These are phyloP conservation scores for Botrytis elliptica DNA, from an alignment of 2,329 filamentous ascomycete species.

Conservation along the genomic window DNA sequence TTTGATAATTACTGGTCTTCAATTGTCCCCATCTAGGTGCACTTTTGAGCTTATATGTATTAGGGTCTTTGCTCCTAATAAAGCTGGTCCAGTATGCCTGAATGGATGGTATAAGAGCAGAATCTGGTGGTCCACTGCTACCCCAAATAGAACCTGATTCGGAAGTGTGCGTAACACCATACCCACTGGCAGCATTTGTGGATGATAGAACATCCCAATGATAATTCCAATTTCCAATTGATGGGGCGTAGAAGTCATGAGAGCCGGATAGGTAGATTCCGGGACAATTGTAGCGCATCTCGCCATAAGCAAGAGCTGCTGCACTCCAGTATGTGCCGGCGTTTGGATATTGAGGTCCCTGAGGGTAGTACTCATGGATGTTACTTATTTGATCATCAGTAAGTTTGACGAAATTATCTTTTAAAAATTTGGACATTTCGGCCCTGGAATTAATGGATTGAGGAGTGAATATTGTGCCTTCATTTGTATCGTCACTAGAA, in stretches of 20 bases:
- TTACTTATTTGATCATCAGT: slow-evolving; percentile 48
- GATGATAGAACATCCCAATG: slow-evolving; percentile 60
- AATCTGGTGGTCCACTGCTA: slow-evolving; percentile 41
- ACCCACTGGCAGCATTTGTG: slow-evolving; percentile 49
- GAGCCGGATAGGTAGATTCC: slow-evolving; percentile 50
- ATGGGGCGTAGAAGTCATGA: slow-evolving; percentile 29
- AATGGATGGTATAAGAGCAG: slow-evolving; percentile 45
- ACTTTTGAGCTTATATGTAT: slow-evolving; percentile 47
- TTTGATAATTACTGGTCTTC: neutral
- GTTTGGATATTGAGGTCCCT: slow-evolving; percentile 47
- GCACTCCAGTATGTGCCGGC: slow-evolving; percentile 58
- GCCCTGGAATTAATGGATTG: slow-evolving; percentile 46
- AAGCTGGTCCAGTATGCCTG: slow-evolving; percentile 76
- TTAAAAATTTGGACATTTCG: slow-evolving; percentile 55
- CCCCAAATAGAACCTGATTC: slow-evolving; percentile 69
- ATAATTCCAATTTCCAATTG: slow-evolving; percentile 60
- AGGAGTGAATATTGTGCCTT: slow-evolving; percentile 62
- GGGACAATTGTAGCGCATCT: slow-evolving; percentile 65
- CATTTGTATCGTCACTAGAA: slow-evolving; percentile 57
- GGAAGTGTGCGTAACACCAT: slow-evolving; percentile 64
- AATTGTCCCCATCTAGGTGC: slow-evolving; percentile 50
- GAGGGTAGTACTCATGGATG: slow-evolving; percentile 57
- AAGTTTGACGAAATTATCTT: slow-evolving; percentile 57
- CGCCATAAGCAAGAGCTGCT: slow-evolving; percentile 58
- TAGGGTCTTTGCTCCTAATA: slow-evolving; percentile 63